Conservation (phyloP, 768 basidiomycete species). For the Xerocomellus dryophilus region DNA sequence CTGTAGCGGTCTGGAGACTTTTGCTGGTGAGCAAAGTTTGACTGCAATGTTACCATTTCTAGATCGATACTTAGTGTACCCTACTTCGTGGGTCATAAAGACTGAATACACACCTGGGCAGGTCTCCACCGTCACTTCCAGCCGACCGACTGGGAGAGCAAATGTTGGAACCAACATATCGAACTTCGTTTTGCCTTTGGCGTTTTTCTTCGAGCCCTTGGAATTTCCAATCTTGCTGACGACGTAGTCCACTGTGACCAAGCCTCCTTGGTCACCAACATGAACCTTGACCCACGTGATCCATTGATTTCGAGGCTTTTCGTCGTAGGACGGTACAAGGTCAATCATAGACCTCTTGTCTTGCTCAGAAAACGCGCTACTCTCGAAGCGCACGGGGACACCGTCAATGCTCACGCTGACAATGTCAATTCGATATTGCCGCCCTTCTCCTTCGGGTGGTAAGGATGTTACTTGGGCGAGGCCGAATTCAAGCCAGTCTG, state of each 20-base stretch:
- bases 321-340: constrained; percentile 46
- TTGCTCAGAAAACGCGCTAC: constrained; percentile 39
- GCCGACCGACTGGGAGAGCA: constrained; percentile 58
- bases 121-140: constrained; percentile 59
- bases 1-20: constrained; percentile 38
- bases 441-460: constrained; percentile 14
- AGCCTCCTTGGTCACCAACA: constrained; percentile 48
- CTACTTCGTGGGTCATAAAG: not conserved
- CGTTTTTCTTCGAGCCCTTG: constrained; percentile 34
- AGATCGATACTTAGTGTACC: constrained; percentile 33
- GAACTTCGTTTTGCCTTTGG: constrained; percentile 31
- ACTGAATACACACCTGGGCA: constrained; percentile 45
- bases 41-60: constrained; percentile 42
- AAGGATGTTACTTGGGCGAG: constrained; percentile 44
- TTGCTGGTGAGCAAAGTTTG: constrained; percentile 58
- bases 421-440: constrained; percentile 45
- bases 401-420: constrained; percentile 63
- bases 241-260: constrained; percentile 63
- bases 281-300: constrained; percentile 63
- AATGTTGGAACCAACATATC: constrained; percentile 70
- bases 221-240: constrained; percentile 36
- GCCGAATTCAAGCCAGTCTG: constrained; percentile 78
- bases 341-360: constrained; percentile 34
- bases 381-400: constrained; percentile 60
- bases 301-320: constrained; percentile 57